Evolutionary conservation across 2,329 filamentous ascomycete genomes (phyloP), one percentile per base, ranked within the genome.

Genomic region (Chaetomiaceae sp.): DNA sequence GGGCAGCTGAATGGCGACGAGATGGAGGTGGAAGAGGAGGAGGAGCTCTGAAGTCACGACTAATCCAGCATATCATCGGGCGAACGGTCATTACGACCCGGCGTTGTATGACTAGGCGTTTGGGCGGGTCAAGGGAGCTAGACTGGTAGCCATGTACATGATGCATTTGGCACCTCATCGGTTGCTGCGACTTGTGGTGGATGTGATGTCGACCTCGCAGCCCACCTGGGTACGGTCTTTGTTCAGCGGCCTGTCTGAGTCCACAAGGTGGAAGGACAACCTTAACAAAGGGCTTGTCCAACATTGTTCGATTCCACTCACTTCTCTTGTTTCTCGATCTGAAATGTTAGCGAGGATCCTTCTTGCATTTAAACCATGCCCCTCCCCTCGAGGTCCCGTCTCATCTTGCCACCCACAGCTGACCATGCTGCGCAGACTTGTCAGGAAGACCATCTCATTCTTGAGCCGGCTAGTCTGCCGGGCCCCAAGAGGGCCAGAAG

Each of bases 21-120:
- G 53, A 89, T 90, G 85, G 87, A 89, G 14, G 78, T 84, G 42
- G 87, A 90, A 63, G 84, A 88, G 61, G 75, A 88, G 61, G 75
- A 78, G 60, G 54, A 61, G 34, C 61, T 64, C 42, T 64, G 44
- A 60, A 51, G 20, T 54, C 40, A 46, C 23, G 39, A 53, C 42
- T 29, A 40, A 49, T 51, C 43, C 47, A n/a, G 31, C 51, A 57
- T 49, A 48, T 31, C 42, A 42, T 50, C 25, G 40, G 57, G 45
- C 49, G 37, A 53, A 23, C 47, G 27, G 42, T 47, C 38, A 44
- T 52, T 57, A 55, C 56, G 57, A 56, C 43, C 57, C 58, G 57
- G 57, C 61, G 59, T 62, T 63, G 48, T 57, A 50, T 54, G 58
- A 65, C 47, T 61, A 63, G 56, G 59, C 58, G 62, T 61, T 63